Conservation (phyloP, 2,329 filamentous ascomycete genomes). For the Tolypocladium guangdongense region DNA sequence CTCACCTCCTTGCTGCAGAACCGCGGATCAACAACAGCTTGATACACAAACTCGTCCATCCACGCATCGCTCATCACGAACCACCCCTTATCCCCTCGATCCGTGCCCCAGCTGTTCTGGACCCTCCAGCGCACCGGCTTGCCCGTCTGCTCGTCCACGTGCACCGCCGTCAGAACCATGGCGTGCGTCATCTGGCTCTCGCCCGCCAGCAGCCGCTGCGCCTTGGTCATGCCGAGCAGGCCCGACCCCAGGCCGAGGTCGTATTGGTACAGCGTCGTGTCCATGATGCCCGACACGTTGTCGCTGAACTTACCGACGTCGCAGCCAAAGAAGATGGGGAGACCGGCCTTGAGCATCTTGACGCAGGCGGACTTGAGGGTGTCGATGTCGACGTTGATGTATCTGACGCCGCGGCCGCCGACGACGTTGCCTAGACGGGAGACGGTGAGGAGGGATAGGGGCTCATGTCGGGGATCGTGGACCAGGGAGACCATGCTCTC, state of each 20-base stretch:
- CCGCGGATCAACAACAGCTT: constrained; percentile 70
- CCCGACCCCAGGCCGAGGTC: constrained; percentile 72
- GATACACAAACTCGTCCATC: constrained; percentile 76
- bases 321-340: constrained; percentile 80
- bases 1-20: constrained; percentile 54
- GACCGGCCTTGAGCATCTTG: constrained; percentile 64
- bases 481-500: constrained; percentile 68
- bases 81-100: constrained; percentile 65
- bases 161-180: constrained; percentile 83
- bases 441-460: constrained; percentile 63
- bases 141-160: constrained; percentile 52
- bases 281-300: constrained; percentile 61
- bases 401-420: constrained; percentile 63
- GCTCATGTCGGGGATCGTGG: constrained; percentile 72
- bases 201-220: constrained; percentile 58
- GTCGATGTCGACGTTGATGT: constrained; percentile 70
- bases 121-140: constrained; percentile 70
- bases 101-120: constrained; percentile 74
- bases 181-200: constrained; percentile 85
- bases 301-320: constrained; percentile 81
- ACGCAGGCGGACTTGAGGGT: constrained; percentile 65
- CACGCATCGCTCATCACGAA: constrained; percentile 80
- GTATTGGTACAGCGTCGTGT: constrained; percentile 66
- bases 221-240: constrained; percentile 65
- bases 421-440: constrained; percentile 72